Conservation (phyloP, 2,329 filamentous ascomycete species). For the Emergomyces orientalis region DNA sequence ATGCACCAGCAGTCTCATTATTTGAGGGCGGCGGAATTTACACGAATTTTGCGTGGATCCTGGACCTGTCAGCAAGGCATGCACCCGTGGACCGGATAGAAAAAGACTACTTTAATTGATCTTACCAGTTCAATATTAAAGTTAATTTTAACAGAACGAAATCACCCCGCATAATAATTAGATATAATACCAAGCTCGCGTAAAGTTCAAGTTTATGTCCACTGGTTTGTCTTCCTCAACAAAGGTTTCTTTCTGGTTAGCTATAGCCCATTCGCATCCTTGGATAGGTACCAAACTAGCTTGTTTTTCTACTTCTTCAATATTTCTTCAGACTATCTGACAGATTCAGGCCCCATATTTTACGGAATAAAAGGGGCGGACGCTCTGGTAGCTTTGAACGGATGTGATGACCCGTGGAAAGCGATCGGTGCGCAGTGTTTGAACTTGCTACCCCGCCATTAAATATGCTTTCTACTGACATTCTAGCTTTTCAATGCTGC, state of each 20-base stretch:
- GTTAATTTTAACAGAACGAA: neutral
- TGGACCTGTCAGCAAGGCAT: neutral
- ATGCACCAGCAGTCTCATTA: neutral
- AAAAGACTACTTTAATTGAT: neutral
- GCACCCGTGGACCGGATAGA: neutral
- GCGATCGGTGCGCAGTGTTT: neutral
- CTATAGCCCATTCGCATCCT: neutral
- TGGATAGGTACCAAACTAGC: neutral
- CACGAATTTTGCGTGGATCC: neutral
- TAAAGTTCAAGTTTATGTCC: neutral
- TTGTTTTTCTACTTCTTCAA: neutral
- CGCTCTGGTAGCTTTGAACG: neutral
- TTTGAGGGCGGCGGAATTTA: neutral
- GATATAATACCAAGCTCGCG: neutral
- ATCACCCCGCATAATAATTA: neutral
- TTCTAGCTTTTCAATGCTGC: neutral
- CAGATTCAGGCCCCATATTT: neutral
- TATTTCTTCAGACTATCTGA: neutral
- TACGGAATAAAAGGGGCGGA: neutral
- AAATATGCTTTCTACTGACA: neutral
- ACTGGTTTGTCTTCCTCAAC: neutral
- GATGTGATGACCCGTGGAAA: neutral
- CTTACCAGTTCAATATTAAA: neutral
- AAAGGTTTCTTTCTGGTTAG: neutral
- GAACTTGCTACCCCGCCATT: neutral